Evolutionary conservation across 768 basidiomycete species (phyloP).

Genomic region (Dioszegia crocea): DNA sequence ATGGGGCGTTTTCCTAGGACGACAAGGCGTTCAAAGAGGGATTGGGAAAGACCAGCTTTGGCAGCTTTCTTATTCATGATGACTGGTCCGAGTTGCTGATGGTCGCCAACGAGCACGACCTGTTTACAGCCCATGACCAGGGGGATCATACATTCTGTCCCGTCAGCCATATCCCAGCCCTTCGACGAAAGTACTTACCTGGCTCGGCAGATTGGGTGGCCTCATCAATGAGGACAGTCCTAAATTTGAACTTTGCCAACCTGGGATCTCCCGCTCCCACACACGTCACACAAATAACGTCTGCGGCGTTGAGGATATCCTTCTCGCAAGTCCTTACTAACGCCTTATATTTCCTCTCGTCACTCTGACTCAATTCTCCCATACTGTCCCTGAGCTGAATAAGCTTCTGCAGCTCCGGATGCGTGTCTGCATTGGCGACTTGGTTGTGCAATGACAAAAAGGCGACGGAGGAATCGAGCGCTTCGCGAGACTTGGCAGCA

Average conservation of each 20-base stretch:
- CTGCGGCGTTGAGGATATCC: constrained; percentile 90
- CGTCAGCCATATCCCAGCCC: constrained; percentile 24
- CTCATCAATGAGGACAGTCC: constrained; percentile 96
- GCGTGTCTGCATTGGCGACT: constrained; percentile 92
- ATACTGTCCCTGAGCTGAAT: constrained; percentile 97
- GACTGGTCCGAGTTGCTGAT: constrained; percentile 94
- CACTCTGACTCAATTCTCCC: constrained; percentile 91
- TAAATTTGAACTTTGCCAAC: constrained; percentile 93
- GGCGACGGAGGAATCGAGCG: constrained; percentile 87
- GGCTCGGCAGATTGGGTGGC: constrained; percentile 98
- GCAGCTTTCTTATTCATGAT: constrained; percentile 99
- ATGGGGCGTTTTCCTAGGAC: constrained; percentile 93
- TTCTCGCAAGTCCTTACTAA: constrained; percentile 92
- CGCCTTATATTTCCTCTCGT: constrained; percentile 97
- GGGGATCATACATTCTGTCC: constrained; percentile 97
- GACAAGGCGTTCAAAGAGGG: constrained; percentile 94
- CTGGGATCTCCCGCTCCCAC: constrained; percentile 96
- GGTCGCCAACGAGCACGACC: constrained; percentile 94
- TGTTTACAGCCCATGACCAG: constrained; percentile 97
- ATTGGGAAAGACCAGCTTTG: constrained; percentile 96
- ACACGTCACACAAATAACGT: constrained; percentile 98
- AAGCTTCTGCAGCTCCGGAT: constrained; percentile 94
- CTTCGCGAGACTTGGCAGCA: constrained; percentile 96
- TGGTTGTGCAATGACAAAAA: constrained; percentile 96
- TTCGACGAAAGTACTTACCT: constrained; percentile 54